Percentiles rank a stretch among this genome's conserved stretches.
Conservation (phyloP, 2,329 filamentous ascomycete genomes). For the Lomentospora prolificans region DNA sequence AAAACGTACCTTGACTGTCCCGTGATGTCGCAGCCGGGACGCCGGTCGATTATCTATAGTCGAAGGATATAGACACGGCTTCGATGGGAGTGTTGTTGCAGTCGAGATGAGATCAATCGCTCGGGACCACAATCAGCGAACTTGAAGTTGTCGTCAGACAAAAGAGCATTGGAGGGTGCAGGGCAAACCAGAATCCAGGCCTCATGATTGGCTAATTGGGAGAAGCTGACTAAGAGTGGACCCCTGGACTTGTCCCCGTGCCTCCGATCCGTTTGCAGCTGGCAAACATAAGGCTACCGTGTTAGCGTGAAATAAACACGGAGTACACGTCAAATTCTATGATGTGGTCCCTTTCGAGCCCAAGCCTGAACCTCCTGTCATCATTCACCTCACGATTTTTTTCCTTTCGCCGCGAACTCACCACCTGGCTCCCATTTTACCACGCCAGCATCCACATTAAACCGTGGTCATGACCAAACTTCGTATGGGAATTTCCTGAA, state of each 20-base stretch:
- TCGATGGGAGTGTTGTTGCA: not conserved
- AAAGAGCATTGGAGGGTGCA: not conserved
- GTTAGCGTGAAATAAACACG: not conserved
- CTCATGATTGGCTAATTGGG: not conserved
- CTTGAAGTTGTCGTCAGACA: slow-evolving; percentile 7
- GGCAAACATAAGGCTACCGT: not conserved
- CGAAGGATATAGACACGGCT: slow-evolving; percentile 3
- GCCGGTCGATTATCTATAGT: not conserved
- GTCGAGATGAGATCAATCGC: not conserved
- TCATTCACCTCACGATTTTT: slow-evolving; percentile 11
- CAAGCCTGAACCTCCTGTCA: slow-evolving; percentile 5
- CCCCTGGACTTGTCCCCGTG: too few species aligned
- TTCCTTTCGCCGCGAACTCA: slow-evolving; percentile 7
- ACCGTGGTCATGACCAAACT: slow-evolving; percentile 46
- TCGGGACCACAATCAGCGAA: not conserved
- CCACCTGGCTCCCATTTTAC: slow-evolving; percentile 7
- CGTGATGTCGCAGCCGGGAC: not conserved
- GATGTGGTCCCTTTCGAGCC: slow-evolving; percentile 2
- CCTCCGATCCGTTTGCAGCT: too few species aligned
- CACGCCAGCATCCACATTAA: slow-evolving; percentile 18
- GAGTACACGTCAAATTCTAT: slow-evolving; percentile 8
- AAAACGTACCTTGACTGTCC: slow-evolving; percentile 2
- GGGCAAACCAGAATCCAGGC: slow-evolving; percentile 2
- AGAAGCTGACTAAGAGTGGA: slow-evolving; percentile 1
- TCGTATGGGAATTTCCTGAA: slow-evolving; percentile 34